These are phyloP conservation scores for Excoecaria cochinchinensis DNA, from an alignment of 345 rosid genomes.

Conservation along the genomic window DNA sequence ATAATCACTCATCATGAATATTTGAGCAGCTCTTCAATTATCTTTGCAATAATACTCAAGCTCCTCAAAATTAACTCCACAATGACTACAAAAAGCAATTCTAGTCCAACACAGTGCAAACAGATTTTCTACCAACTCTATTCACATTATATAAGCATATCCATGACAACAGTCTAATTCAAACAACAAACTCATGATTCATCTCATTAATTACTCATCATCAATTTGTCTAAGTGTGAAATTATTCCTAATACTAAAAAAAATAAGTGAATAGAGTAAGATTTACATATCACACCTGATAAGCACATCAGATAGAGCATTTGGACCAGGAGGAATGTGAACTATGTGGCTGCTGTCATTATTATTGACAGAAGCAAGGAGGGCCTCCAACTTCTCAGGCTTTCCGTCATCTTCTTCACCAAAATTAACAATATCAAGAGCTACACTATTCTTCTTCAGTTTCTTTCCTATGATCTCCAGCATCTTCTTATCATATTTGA, in stretches of 20 bases:
- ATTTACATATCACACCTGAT: conserved; percentile 47
- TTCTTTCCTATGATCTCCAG: conserved; percentile 85
- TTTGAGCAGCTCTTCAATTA: background rate
- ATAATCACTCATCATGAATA: background rate
- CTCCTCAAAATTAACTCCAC: conserved; percentile 3
- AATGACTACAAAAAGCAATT: background rate
- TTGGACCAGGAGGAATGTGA: conserved; percentile 81
- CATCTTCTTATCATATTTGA: conserved; percentile 77
- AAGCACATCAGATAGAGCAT: conserved; percentile 86
- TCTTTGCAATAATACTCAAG: background rate
- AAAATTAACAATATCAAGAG: conserved; percentile 78
- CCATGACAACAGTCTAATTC: background rate
- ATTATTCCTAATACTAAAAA: background rate
- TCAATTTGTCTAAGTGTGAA: background rate
- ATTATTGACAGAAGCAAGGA: conserved; percentile 68
- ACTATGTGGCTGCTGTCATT: conserved; percentile 73
- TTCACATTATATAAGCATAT: background rate
- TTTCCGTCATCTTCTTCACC: conserved; percentile 72
- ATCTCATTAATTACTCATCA: background rate
- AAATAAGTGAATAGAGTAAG: background rate
- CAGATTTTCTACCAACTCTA: background rate
- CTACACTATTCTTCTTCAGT: conserved; percentile 81
- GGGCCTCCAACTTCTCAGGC: conserved; percentile 70
- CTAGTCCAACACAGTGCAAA: background rate
- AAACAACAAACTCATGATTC: background rate